These are phyloP conservation scores for Scheffersomyces titani DNA, from an alignment of 1,139 yeast genomes.

Conservation along the genomic window DNA sequence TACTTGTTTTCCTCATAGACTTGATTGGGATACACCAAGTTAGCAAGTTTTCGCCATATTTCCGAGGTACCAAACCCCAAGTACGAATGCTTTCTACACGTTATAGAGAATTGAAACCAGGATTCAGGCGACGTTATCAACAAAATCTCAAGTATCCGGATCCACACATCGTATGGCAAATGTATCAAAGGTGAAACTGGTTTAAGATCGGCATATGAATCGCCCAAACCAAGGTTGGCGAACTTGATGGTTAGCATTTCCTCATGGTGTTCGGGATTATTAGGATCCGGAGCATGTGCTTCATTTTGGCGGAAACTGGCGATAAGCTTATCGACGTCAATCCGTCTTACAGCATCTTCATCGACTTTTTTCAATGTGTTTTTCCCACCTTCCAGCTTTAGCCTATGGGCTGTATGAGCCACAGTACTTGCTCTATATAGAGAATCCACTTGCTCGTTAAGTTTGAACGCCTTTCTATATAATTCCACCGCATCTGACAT, in stretches of 20 bases:
- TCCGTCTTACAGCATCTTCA: constrained; percentile 33
- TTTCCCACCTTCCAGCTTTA: constrained; percentile 31
- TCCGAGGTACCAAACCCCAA: constrained; percentile 58
- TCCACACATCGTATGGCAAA: constrained; percentile 67
- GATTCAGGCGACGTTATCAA: constrained; percentile 56
- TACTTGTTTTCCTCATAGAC: constrained; percentile 44
- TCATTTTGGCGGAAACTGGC: constrained; percentile 31
- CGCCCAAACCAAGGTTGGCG: constrained; percentile 34
- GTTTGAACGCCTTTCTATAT: constrained; percentile 71
- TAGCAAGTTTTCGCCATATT: constrained; percentile 60
- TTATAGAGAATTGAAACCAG: constrained; percentile 64
- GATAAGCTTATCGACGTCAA: constrained; percentile 38
- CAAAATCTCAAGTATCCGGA: constrained; percentile 54
- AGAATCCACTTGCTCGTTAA: constrained; percentile 68
- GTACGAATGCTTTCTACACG: constrained; percentile 62
- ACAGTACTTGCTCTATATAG: constrained; percentile 58
- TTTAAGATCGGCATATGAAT: constrained; percentile 21
- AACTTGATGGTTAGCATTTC: constrained; percentile 27
- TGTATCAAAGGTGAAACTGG: constrained; percentile 59
- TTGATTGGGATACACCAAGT: constrained; percentile 59
- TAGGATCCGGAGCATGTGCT: constrained; percentile 30
- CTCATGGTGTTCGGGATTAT: constrained; percentile 16
- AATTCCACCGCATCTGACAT: constrained; percentile 77
- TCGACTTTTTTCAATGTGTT: constrained; percentile 30
- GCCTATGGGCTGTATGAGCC: constrained; percentile 25